These are phyloP conservation scores for Phytophthora agathidicida DNA, from an alignment of 352 stramenopile genomes.

Conservation along the genomic window DNA sequence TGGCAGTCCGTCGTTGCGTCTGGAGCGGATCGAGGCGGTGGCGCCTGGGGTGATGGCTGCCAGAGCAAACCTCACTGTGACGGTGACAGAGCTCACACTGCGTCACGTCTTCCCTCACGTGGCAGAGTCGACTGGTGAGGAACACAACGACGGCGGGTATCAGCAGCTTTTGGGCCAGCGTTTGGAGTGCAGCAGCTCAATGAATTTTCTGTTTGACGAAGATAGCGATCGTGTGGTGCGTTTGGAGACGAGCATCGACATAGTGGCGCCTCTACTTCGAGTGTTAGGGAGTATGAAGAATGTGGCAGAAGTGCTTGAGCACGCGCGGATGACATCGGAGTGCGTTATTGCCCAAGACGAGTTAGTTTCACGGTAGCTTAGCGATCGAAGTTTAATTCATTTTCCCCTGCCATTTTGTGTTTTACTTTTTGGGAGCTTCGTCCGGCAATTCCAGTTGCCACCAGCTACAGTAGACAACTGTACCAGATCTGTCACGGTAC, in stretches of 20 bases:
- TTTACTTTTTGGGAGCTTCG: too few relatives aligned
- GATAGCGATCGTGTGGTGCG: conserved; percentile 9
- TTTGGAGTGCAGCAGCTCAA: background rate
- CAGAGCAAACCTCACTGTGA: conserved; percentile 2
- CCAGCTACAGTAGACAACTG: too few relatives aligned
- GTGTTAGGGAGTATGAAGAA: background rate
- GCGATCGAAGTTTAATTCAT: too few relatives aligned
- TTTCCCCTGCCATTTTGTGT: too few relatives aligned
- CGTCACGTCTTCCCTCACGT: conserved; percentile 5
- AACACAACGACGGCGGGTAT: background rate
- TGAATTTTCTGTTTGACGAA: conserved; percentile 19
- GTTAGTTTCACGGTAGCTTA: too few relatives aligned
- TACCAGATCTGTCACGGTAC: too few relatives aligned
- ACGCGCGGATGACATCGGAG: background rate
- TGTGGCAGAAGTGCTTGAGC: background rate
- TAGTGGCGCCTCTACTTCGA: background rate
- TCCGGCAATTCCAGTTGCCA: too few relatives aligned
- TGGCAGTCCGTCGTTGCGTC: background rate
- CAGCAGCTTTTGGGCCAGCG: background rate
- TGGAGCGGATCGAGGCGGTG: conserved; percentile 2
- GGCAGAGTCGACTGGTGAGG: background rate
- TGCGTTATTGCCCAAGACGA: background rate
- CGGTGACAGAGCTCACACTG: conserved; percentile 9
- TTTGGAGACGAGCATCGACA: background rate
- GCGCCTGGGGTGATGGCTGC: background rate